phyloP scores from a whole-genome alignment of 176 grass and related monocot species.

The Avena insularis region DNA sequence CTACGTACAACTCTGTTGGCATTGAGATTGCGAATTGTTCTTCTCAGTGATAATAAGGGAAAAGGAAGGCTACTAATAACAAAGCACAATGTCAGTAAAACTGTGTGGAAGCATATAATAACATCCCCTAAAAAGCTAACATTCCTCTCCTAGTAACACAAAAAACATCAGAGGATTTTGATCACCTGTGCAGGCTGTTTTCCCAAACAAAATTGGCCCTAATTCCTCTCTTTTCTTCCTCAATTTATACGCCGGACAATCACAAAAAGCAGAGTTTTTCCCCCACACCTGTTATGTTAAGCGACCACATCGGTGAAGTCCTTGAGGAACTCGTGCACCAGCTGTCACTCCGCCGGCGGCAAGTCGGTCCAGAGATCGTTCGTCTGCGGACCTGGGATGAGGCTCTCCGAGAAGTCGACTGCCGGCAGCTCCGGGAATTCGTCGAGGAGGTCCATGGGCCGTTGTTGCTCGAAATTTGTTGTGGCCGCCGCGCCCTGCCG shows the following conservation, averaged over 20 bases:
- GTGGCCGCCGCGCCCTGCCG: no score
- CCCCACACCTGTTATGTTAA: no score
- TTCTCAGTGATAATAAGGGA: no score
- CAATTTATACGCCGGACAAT: not conserved
- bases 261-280: not conserved
- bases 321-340: not conserved
- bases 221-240: not conserved
- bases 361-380: not conserved
- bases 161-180: not conserved
- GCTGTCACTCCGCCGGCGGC: not conserved
- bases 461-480: not conserved
- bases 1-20: not conserved
- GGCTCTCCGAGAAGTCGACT: not conserved
- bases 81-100: not conserved
- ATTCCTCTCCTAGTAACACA: not conserved
- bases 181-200: not conserved
- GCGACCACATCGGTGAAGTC: not conserved
- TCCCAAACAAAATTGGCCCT: not conserved
- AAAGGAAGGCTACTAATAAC: not conserved
- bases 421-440: not conserved
- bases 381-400: constrained; percentile 2
- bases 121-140: not conserved
- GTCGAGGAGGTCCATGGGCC: not conserved
- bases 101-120: not conserved
- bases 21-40: not conserved